Evolutionary conservation across 2,329 filamentous ascomycete genomes (phyloP).

Genomic region (Verticillium zaregamsianum): DNA sequence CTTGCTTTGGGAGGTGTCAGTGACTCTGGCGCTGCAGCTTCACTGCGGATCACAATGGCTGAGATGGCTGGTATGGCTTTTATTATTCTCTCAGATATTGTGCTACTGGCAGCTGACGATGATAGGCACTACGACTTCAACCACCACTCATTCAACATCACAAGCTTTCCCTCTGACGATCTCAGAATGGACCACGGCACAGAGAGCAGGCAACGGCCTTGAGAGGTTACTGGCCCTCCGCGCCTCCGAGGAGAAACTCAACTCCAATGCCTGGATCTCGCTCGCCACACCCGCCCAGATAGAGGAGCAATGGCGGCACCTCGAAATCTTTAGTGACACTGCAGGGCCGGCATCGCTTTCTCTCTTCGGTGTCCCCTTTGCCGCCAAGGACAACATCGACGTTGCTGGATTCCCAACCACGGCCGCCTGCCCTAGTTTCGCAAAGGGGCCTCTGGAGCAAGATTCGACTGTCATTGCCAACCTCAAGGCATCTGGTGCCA

Average conservation of each 20-base stretch:
- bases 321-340: constrained; percentile 40
- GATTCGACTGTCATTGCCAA: constrained; percentile 45
- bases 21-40: neutral
- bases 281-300: constrained; percentile 23
- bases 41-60: neutral
- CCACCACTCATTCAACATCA: neutral
- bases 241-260: constrained; percentile 15
- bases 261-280: constrained; percentile 25
- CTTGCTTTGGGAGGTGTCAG: neutral
- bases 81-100: neutral
- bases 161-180: constrained; percentile 11
- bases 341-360: constrained; percentile 34
- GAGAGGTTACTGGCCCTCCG: constrained; percentile 20
- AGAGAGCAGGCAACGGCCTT: constrained; percentile 19
- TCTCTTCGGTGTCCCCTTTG: constrained; percentile 54
- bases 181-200: constrained; percentile 18
- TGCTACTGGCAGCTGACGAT: neutral
- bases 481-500: constrained; percentile 47
- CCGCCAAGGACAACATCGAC: constrained; percentile 54
- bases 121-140: neutral
- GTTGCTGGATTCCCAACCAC: constrained; percentile 46
- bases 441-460: constrained; percentile 36
- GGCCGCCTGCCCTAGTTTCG: constrained; percentile 45
- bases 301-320: constrained; percentile 23
- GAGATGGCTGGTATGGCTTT: neutral